Base-by-base conservation (phyloP, 1,284 basidiomycete species). In the Grifola frondosa region DNA sequence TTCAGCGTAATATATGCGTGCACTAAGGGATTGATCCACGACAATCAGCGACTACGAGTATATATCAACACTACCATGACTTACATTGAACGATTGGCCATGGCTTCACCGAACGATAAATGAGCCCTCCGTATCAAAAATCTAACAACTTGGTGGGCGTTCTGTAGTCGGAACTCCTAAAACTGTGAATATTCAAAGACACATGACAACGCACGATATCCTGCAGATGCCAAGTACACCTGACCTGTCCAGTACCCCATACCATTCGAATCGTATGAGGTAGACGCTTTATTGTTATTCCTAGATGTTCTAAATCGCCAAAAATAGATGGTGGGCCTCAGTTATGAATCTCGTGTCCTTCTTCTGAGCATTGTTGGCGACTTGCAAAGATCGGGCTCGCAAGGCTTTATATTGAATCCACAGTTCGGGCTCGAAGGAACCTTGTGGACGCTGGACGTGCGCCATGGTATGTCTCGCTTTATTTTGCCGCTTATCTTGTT, bases 171-270 rank as follows among this genome's bases (percentile, higher is more conserved):
- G 16, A 20, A 6, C 13, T 20, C 10, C 23, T 13, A 8, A 24
- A 11, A 22, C 3, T 13, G 9, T 13, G n/a, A 5, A 19, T 2
- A 20, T 26, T 12, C 19, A 10, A 6, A 21, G 3, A 5, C 28
- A 16, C 31, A 17, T 24, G 5, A 26, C n/a, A 19, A 26, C 37
- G 20, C 26, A 44, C 26, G 8, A 4, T 20, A 3, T 31, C 33
- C 29, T 20, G 12, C 15, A 28, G 6, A n/a, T 12, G 11, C 28
- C 30, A 42, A 11, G 28, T 36, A 5, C 23, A 38, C 1, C 44
- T 32, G 8, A 46, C n/a, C 19, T 37, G 44, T 3, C 39, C 44
- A 3, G 38, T 41, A 4, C 39, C 39, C 39, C 44, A 46, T 6
- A 46, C 19, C 17, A 46, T 37, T 24, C 21, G 36, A 7, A 40